These are phyloP conservation scores for Chlamydomonas schloesseri DNA, from an alignment of 139 green algal species.

Conservation along the genomic window DNA sequence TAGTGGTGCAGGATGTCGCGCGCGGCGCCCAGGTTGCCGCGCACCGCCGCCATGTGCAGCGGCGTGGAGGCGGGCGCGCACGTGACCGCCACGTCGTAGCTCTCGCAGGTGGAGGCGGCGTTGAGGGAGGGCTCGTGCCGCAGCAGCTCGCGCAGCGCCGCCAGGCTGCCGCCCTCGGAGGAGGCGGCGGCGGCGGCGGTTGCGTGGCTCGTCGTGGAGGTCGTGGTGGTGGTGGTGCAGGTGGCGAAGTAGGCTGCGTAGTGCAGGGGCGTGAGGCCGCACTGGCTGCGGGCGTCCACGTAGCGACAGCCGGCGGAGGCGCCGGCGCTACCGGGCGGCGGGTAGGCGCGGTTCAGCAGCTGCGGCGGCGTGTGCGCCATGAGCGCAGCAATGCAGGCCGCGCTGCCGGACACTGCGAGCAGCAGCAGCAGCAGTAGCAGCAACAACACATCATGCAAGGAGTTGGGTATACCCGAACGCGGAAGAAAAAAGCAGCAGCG, in stretches of 20 bases:
- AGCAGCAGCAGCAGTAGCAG: too few relatives aligned
- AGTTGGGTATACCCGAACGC: too few relatives aligned
- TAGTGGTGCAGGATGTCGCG: neutral
- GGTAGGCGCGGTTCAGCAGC: neutral
- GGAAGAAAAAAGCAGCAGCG: too few relatives aligned
- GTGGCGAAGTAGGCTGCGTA: neutral
- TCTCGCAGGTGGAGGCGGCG: neutral
- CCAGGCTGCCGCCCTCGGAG: neutral
- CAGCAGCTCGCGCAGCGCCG: neutral
- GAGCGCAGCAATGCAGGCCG: conserved; percentile 3
- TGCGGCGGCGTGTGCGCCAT: neutral
- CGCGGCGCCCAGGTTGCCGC: neutral
- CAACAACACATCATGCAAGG: too few relatives aligned
- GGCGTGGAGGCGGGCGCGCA: neutral
- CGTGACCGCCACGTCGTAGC: neutral
- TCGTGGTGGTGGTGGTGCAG: neutral
- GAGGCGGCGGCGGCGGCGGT: neutral
- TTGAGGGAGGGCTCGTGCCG: neutral
- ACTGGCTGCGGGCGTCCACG: neutral
- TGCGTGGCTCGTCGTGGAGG: too few relatives aligned
- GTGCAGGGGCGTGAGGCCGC: neutral
- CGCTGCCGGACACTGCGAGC: neutral
- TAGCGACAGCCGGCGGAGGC: too few relatives aligned
- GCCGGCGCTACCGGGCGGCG: too few relatives aligned
- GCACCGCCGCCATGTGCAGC: conserved; percentile 3